phyloP scores from a whole-genome alignment of 31 red algal genomes.

The Bonnemaisonia californica region DNA sequence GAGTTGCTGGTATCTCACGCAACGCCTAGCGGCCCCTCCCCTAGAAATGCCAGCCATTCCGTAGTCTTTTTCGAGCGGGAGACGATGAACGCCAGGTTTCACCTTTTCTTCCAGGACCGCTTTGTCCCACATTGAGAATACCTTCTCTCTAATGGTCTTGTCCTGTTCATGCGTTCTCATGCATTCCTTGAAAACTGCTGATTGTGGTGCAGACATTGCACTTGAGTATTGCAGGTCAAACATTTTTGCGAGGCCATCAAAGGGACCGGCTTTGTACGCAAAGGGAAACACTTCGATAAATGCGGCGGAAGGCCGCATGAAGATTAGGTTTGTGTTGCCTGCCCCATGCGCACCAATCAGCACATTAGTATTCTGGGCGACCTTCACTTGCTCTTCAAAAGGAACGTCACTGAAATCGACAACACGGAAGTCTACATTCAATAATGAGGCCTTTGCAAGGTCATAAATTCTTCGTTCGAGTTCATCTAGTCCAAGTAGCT shows the following conservation, averaged over 20 bases:
- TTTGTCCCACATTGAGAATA: constrained; percentile 61
- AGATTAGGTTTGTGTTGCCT: constrained; percentile 78
- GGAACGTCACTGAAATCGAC: constrained; percentile 52
- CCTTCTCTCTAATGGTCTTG: constrained; percentile 20
- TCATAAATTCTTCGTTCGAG: constrained; percentile 33
- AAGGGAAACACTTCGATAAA: constrained; percentile 88
- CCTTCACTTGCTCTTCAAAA: constrained; percentile 57
- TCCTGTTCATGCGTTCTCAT: constrained; percentile 44
- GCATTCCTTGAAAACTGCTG: constrained; percentile 73
- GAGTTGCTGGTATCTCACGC: constrained; percentile 62
- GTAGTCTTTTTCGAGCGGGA: constrained; percentile 59
- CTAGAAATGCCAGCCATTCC: constrained; percentile 57
- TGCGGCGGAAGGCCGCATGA: constrained; percentile 54
- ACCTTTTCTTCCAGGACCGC: constrained; percentile 44
- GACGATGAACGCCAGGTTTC: constrained; percentile 42
- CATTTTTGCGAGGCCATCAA: constrained; percentile 60
- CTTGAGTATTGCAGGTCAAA: constrained; percentile 56
- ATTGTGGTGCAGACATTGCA: constrained; percentile 72
- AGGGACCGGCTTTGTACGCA: constrained; percentile 74
- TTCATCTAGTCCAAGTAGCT: constrained; percentile 51
- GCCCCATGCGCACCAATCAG: constrained; percentile 78
- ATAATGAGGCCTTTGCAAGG: constrained; percentile 1
- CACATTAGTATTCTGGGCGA: constrained; percentile 73
- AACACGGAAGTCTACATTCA: constrained; percentile 46
- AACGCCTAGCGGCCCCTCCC: constrained; percentile 53